Evolutionary conservation across 2,329 filamentous ascomycete genomes (phyloP), one percentile per base, ranked within the genome.

Genomic region (Chaetothyriales sp.): DNA sequence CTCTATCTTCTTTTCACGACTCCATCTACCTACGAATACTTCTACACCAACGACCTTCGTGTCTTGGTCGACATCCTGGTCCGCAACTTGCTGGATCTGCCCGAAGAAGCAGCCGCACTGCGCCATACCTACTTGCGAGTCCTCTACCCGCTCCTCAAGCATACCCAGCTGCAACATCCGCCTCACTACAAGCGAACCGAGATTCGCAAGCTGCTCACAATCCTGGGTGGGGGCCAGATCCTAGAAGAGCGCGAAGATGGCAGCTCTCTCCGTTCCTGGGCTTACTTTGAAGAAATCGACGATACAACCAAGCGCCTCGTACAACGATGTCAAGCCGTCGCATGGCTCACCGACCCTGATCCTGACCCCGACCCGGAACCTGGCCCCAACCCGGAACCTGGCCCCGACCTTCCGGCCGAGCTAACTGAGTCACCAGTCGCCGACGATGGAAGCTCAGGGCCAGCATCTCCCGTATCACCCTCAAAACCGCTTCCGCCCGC

Each of bases 21-120:
- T 8, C 80, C 80, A 51, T 79, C 84, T 15, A 98, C 92, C 0
- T 87, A 92, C 65, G 92, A 98, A 68, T 98, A 96, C 68, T 98
- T 98, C 64, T 98, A 96, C 67, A 95, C 88, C 25, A 98, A 98
- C 64, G 92, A 98, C 63, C 74, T 98, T 26, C 85, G 87, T 52
- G 92, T 98, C 3, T 77, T 98, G 15, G 76, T 96, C 46, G 92
- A 98, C 63, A 92, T 98, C 57, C 88, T 98, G 52, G 86, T 98
- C 54, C 85, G 92, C 44, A 98, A 98, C 62, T 74, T 98, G n/a
- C 80, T 96, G 61, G 92, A 98, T 64, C 74, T 98, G 7, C 92
- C 93, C 0, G 83, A 90, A 61, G 90, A 95, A 64, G 80, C 73
- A 9, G 60, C 65, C 12, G 70, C 78, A 2, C 72, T 98, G 51